These are phyloP conservation scores for Lyophyllum shimeji DNA, from an alignment of 768 basidiomycete genomes.

Conservation along the genomic window DNA sequence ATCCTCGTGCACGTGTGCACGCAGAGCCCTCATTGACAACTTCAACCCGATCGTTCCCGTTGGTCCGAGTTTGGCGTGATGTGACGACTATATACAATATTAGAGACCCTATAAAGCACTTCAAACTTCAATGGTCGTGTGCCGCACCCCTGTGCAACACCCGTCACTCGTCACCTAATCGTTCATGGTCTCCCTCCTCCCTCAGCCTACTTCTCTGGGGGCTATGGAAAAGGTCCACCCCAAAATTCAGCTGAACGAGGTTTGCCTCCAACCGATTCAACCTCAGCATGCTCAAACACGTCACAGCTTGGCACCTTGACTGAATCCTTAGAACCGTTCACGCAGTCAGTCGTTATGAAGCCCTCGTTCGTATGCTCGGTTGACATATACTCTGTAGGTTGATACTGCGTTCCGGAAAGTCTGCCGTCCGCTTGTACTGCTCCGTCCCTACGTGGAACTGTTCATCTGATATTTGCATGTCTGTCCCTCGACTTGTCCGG, in stretches of 20 bases:
- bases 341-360: conserved; percentile 42
- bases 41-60: conserved; percentile 29
- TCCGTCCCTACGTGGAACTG: conserved; percentile 67
- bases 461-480: conserved; percentile 57
- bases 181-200: conserved; percentile 27
- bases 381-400: conserved; percentile 34
- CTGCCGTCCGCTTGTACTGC: conserved; percentile 58
- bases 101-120: conserved; percentile 11
- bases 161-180: not conserved
- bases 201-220: conserved; percentile 16
- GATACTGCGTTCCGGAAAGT: conserved; percentile 44
- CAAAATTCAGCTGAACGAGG: conserved; percentile 35
- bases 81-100: conserved; percentile 13
- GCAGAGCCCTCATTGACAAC: not conserved
- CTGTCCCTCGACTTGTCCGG: not conserved
- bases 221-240: conserved; percentile 23
- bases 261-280: conserved; percentile 15
- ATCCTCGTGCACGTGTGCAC: not conserved
- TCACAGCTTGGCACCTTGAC: conserved; percentile 48
- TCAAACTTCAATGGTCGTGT: conserved; percentile 25
- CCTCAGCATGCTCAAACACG: conserved; percentile 1
- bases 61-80: conserved; percentile 31
- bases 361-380: not conserved
- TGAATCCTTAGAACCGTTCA: conserved; percentile 63
- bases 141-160: conserved; percentile 13